Evolutionary conservation across 495 filamentous ascomycete genomes (phyloP).

Genomic region (Hypoxylon lenormandii): DNA sequence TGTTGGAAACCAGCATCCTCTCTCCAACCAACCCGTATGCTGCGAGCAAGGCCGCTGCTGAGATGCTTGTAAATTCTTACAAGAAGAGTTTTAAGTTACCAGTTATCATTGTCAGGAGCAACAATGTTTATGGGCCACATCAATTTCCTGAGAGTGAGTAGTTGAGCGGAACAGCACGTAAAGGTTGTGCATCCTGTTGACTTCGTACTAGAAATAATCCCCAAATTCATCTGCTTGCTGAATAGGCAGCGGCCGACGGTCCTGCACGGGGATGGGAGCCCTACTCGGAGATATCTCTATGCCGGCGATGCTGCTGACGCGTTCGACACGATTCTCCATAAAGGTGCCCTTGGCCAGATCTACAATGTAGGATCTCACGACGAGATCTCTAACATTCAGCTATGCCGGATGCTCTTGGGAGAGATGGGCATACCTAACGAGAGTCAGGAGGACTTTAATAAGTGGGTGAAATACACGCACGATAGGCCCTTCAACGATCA

Average conservation of each 20-base stretch:
- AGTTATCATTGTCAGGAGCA: constrained; percentile 76
- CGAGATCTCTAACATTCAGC: constrained; percentile 71
- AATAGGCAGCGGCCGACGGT: constrained; percentile 67
- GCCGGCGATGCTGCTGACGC: constrained; percentile 80
- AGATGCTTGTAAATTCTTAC: constrained; percentile 83
- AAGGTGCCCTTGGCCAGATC: constrained; percentile 71
- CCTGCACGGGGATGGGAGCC: constrained; percentile 76
- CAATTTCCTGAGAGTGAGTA: constrained; percentile 81
- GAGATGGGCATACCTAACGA: constrained; percentile 61
- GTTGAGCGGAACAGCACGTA: not conserved
- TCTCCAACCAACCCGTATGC: constrained; percentile 82
- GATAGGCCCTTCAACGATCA: constrained; percentile 81
- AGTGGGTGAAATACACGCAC: constrained; percentile 72
- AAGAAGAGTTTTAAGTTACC: constrained; percentile 77
- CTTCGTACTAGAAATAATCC: constrained; percentile 72
- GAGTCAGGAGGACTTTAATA: constrained; percentile 57
- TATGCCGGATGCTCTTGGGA: constrained; percentile 69
- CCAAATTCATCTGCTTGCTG: constrained; percentile 76
- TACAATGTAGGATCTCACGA: constrained; percentile 79
- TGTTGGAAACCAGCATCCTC: constrained; percentile 71
- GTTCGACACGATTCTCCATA: constrained; percentile 81
- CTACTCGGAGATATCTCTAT: constrained; percentile 75
- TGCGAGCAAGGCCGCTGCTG: constrained; percentile 80
- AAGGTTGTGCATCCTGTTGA: constrained; percentile 6
- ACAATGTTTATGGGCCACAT: constrained; percentile 84